These are phyloP conservation scores for Gracilaria domingensis DNA, from an alignment of 23 red algal species.

Conservation along the genomic window DNA sequence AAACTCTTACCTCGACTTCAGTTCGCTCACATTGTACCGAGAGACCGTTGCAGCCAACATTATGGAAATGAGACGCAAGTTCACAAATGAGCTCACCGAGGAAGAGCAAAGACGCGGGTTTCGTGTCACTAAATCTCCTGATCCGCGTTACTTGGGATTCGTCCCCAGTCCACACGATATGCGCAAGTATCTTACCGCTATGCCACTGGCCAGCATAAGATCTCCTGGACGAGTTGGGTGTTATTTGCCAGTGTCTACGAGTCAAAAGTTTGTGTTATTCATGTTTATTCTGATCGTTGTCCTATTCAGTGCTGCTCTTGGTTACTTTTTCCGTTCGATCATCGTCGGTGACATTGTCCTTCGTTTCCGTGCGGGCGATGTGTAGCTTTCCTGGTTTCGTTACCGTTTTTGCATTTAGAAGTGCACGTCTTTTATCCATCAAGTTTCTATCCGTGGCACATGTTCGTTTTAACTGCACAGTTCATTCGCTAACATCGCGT, in stretches of 20 bases:
- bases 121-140: slow-evolving; percentile 22
- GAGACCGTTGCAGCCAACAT: slow-evolving; percentile 32
- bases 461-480: not conserved
- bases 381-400: not conserved
- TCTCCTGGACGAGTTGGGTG: not conserved
- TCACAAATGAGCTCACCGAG: slow-evolving; percentile 3
- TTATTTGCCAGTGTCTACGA: slow-evolving; percentile 3
- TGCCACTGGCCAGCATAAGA: slow-evolving; percentile 6
- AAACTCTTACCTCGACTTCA: not conserved
- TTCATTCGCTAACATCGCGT: not conserved
- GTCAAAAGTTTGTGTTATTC: slow-evolving; percentile 15
- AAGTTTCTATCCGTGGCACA: not conserved
- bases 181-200: slow-evolving; percentile 18
- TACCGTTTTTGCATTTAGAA: too few species aligned
- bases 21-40: not conserved
- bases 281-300: slow-evolving; percentile 16
- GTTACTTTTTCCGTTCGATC: slow-evolving; percentile 19
- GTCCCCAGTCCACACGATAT: slow-evolving; percentile 13
- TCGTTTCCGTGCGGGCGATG: not conserved
- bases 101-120: slow-evolving; percentile 22
- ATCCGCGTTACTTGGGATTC: slow-evolving; percentile 38
- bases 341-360: slow-evolving; percentile 27
- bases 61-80: not conserved
- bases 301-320: not conserved
- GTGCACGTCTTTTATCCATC: not conserved